These are phyloP conservation scores for Halophytophthora batemanensis DNA, from an alignment of 352 stramenopile species.

Conservation along the genomic window DNA sequence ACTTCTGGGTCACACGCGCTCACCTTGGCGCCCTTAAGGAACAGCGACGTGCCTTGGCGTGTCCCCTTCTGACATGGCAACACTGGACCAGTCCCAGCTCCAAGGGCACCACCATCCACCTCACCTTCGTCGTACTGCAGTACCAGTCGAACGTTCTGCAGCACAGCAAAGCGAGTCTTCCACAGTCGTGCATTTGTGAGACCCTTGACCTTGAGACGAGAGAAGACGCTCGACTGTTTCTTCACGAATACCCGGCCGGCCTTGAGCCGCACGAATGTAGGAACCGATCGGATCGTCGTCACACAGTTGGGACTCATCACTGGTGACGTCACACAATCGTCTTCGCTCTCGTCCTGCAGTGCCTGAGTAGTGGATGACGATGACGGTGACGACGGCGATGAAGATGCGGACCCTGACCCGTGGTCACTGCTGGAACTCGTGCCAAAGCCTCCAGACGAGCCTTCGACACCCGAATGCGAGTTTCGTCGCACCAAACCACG, in stretches of 20 bases:
- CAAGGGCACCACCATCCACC: slow-evolving; percentile 1
- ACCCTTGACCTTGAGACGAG: slow-evolving; percentile 68
- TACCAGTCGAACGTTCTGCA: slow-evolving; percentile 62
- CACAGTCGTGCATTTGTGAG: slow-evolving; percentile 56
- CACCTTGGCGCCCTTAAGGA: slow-evolving; percentile 73
- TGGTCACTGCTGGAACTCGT: background rate
- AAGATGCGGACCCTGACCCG: background rate
- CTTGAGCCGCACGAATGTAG: slow-evolving; percentile 61
- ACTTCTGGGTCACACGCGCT: slow-evolving; percentile 68
- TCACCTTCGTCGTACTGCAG: slow-evolving; percentile 69
- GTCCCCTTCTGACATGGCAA: slow-evolving; percentile 18
- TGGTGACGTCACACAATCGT: slow-evolving; percentile 12
- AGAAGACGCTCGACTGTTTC: slow-evolving; percentile 77
- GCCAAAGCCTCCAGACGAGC: too few relatives aligned
- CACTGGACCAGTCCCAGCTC: background rate
- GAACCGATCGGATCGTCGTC: slow-evolving; percentile 2
- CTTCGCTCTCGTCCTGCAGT: slow-evolving; percentile 19
- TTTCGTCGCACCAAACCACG: slow-evolving; percentile 13
- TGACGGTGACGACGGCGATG: slow-evolving; percentile 19
- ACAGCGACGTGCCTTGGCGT: slow-evolving; percentile 57
- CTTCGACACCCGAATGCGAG: slow-evolving; percentile 26
- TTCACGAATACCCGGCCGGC: slow-evolving; percentile 71
- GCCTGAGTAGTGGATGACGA: slow-evolving; percentile 30
- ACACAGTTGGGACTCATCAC: slow-evolving; percentile 4
- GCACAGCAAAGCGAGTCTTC: slow-evolving; percentile 81